Evolutionary conservation across 179 eudicot genomes (phyloP).

Genomic region (Camellia oleifera): DNA sequence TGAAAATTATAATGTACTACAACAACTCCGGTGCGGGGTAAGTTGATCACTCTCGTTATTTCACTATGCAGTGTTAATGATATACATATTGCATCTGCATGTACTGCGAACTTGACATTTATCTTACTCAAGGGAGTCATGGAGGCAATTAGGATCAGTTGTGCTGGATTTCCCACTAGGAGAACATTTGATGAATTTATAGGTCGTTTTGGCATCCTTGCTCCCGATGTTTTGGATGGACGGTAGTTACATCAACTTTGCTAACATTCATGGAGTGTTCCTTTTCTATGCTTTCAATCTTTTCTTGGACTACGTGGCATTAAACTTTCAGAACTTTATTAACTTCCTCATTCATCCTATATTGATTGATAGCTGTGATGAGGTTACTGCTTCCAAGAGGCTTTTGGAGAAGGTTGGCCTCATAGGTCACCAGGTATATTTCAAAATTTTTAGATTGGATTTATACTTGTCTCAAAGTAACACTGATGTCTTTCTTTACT

Average conservation of each 20-base stretch:
- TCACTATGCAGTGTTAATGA: neutral
- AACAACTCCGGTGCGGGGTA: too few relatives aligned
- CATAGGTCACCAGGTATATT: too few relatives aligned
- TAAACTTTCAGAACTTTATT: neutral
- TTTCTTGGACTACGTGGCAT: neutral
- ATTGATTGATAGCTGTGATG: neutral
- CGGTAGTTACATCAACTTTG: slow-evolving; percentile 7
- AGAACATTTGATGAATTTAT: too few relatives aligned
- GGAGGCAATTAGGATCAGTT: too few relatives aligned
- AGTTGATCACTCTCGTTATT: neutral
- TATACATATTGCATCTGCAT: slow-evolving; percentile 4
- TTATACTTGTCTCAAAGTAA: neutral
- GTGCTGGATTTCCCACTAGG: too few relatives aligned
- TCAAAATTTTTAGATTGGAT: too few relatives aligned
- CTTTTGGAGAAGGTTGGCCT: too few relatives aligned
- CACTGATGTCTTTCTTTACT: neutral
- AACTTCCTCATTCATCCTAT: neutral
- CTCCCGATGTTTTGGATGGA: too few relatives aligned
- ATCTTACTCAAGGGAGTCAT: too few relatives aligned
- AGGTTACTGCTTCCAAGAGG: too few relatives aligned
- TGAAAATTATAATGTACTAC: too few relatives aligned
- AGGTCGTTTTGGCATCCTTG: too few relatives aligned
- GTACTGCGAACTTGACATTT: slow-evolving; percentile 1
- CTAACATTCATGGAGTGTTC: neutral
- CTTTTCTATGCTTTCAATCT: neutral